phyloP scores from a whole-genome alignment of 225 moss, liverwort and hornwort genomes.

The Anthoceros angustus region DNA sequence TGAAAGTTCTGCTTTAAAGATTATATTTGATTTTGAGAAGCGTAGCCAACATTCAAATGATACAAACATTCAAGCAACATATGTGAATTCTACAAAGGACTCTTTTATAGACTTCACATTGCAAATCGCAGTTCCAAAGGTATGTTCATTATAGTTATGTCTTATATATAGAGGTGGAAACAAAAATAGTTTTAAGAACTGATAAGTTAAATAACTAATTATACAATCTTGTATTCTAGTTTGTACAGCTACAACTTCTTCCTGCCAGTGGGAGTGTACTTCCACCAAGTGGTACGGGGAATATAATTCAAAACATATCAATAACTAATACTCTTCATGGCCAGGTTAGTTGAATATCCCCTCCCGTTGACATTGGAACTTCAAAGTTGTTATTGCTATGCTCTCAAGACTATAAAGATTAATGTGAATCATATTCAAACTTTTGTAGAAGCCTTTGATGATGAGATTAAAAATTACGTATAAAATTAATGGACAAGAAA shows the following conservation, averaged over 20 bases:
- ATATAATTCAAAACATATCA: neutral
- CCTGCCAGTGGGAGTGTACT: neutral
- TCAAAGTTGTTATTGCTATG: neutral
- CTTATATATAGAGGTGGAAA: too few relatives aligned
- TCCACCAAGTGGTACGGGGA: neutral
- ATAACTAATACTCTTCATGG: neutral
- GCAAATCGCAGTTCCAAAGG: constrained; percentile 14
- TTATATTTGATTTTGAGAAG: neutral
- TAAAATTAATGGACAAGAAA: neutral
- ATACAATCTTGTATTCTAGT: constrained; percentile 11
- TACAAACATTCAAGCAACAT: neutral
- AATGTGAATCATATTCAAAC: neutral
- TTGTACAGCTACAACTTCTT: neutral
- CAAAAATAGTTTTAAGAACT: too few relatives aligned
- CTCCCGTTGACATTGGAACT: neutral
- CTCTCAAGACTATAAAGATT: neutral
- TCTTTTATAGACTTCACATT: neutral
- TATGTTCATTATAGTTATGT: constrained; percentile 5
- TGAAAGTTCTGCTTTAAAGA: neutral
- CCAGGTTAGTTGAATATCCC: constrained; percentile 19
- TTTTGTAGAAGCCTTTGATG: constrained; percentile 27
- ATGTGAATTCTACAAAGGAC: neutral
- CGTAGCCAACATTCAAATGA: neutral
- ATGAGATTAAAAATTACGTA: neutral
- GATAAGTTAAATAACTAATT: too few relatives aligned